Percentiles rank a stretch among this genome's conserved stretches.
These are phyloP conservation scores for Leishmania mexicana DNA, from an alignment of 208 protist species.

Conservation along the genomic window DNA sequence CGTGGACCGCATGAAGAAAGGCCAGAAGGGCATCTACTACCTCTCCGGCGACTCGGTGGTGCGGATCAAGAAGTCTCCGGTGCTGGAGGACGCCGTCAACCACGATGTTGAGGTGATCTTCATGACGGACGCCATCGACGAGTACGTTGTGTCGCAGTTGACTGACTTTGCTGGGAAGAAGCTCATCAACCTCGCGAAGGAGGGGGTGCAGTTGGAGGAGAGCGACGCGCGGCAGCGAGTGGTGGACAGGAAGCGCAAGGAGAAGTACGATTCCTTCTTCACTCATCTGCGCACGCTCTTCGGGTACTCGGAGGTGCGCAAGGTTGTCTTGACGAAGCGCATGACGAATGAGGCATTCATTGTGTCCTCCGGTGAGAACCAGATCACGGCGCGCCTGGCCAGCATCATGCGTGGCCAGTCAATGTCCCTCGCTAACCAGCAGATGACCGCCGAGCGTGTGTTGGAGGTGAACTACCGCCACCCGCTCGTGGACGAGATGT, in stretches of 20 bases:
- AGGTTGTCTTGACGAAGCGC: constrained; percentile 94
- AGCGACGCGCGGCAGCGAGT: constrained; percentile 86
- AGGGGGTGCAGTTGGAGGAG: constrained; percentile 95
- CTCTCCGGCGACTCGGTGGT: constrained; percentile 82
- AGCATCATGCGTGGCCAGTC: constrained; percentile 97
- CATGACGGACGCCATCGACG: constrained; percentile 98
- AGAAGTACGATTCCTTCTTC: constrained; percentile 89
- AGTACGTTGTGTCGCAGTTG: constrained; percentile 95
- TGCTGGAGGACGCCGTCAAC: constrained; percentile 81
- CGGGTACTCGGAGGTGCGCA: constrained; percentile 70
- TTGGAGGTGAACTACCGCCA: constrained; percentile 99
- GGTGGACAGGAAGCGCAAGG: constrained; percentile 90
- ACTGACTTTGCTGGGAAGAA: constrained; percentile 96
- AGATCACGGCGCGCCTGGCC: constrained; percentile 97
- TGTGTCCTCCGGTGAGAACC: constrained; percentile 93
- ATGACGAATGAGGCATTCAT: constrained; percentile 94
- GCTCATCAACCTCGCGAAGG: constrained; percentile 97
- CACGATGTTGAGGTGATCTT: constrained; percentile 93
- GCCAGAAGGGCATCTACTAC: constrained; percentile 96
- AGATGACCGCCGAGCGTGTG: constrained; percentile 81
- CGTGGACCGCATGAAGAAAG: constrained; percentile 94
- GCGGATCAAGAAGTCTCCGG: constrained; percentile 81
- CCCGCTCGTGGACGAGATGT: constrained; percentile 95
- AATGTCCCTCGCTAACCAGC: constrained; percentile 47
- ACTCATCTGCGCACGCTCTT: constrained; percentile 85